phyloP scores from a whole-genome alignment of 805 yeast species.

The Grigorovia yakushimaensis region DNA sequence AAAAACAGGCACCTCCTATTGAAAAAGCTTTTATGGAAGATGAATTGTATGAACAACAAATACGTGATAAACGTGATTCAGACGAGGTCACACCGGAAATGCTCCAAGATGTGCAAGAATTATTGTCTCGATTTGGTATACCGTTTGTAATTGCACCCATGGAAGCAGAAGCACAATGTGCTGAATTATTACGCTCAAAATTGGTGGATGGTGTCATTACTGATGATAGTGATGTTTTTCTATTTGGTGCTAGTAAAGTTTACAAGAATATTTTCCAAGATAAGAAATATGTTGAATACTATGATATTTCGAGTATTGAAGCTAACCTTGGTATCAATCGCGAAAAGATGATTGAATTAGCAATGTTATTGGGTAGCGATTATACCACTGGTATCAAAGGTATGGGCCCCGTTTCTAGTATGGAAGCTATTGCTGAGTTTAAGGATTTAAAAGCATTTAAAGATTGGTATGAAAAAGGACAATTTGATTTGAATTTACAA shows the following conservation, averaged over 20 bases:
- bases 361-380: slow-evolving; percentile 83
- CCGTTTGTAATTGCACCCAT: slow-evolving; percentile 94
- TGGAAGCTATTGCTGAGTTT: slow-evolving; percentile 86
- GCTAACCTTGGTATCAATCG: slow-evolving; percentile 57
- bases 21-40: slow-evolving; percentile 29
- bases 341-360: slow-evolving; percentile 63
- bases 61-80: slow-evolving; percentile 70
- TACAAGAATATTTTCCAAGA: slow-evolving; percentile 94
- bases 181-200: slow-evolving; percentile 54
- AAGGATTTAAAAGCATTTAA: slow-evolving; percentile 33
- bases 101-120: slow-evolving; percentile 85
- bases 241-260: slow-evolving; percentile 78
- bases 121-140: slow-evolving; percentile 79
- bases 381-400: slow-evolving; percentile 91
- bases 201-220: slow-evolving; percentile 93
- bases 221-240: slow-evolving; percentile 93
- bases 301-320: slow-evolving; percentile 48
- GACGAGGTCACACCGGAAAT: slow-evolving; percentile 82
- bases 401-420: slow-evolving; percentile 86
- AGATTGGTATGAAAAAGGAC: slow-evolving; percentile 35
- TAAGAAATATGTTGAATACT: slow-evolving; percentile 83
- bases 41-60: slow-evolving; percentile 49
- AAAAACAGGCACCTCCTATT: slow-evolving; percentile 4
- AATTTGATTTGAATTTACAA: slow-evolving; percentile 33
- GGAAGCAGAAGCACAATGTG: slow-evolving; percentile 99